These are phyloP conservation scores for Fistulifera pelliculosa DNA, from an alignment of 108 stramenopile genomes.

Conservation along the genomic window DNA sequence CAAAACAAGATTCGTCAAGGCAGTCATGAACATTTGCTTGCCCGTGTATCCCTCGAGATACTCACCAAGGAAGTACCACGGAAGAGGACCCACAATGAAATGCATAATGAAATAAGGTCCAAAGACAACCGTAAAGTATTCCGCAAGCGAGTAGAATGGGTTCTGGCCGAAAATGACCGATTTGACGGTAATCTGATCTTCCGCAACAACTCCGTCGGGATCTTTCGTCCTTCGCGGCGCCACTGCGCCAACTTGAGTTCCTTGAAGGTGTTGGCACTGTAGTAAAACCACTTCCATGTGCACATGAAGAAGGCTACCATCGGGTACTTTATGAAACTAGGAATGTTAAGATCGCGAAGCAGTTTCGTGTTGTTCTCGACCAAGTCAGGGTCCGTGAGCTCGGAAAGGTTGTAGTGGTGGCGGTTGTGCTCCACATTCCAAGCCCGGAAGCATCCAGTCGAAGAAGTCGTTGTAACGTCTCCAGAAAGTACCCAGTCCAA, in stretches of 20 bases:
- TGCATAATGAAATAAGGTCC: constrained; percentile 72
- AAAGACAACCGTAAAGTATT: constrained; percentile 49
- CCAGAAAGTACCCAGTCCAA: constrained; percentile 47
- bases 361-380: constrained; percentile 75
- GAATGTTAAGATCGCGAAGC: constrained; percentile 45
- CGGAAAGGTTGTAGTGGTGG: constrained; percentile 80
- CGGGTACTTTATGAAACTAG: constrained; percentile 47
- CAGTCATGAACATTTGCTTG: constrained; percentile 17
- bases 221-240: constrained; percentile 32
- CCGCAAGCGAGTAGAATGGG: constrained; percentile 51
- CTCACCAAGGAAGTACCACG: constrained; percentile 38
- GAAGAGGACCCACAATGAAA: constrained; percentile 62
- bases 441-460: constrained; percentile 82
- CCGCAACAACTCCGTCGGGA: constrained; percentile 56
- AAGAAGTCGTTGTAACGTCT: constrained; percentile 59
- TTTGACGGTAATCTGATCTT: constrained; percentile 58
- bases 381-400: constrained; percentile 79
- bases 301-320: constrained; percentile 36
- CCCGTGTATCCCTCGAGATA: constrained; percentile 24
- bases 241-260: constrained; percentile 68
- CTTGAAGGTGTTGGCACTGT: constrained; percentile 89
- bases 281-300: constrained; percentile 90
- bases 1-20: constrained; percentile 68
- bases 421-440: constrained; percentile 93
- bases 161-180: constrained; percentile 27